These are phyloP conservation scores for Xerocomus spinulosus DNA, from an alignment of 768 basidiomycete species.

Conservation along the genomic window DNA sequence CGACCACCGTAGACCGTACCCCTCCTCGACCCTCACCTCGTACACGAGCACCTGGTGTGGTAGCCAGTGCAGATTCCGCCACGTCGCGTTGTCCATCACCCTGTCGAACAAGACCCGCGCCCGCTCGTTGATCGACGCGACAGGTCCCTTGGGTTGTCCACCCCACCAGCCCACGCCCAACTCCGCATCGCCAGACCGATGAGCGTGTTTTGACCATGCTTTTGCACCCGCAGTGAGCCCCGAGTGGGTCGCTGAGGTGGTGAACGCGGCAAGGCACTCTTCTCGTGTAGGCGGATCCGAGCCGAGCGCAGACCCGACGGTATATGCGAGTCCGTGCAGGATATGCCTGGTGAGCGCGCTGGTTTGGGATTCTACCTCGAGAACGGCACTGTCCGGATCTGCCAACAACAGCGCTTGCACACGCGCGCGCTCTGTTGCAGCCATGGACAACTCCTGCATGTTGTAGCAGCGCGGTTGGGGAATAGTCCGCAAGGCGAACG, in stretches of 20 bases:
- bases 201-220: conserved; percentile 65
- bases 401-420: conserved; percentile 22
- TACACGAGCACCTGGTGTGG: conserved; percentile 60
- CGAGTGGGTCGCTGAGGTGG: conserved; percentile 40
- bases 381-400: conserved; percentile 1
- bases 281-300: conserved; percentile 46
- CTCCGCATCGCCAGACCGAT: conserved; percentile 38
- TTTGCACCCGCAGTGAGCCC: conserved; percentile 57
- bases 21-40: conserved; percentile 53
- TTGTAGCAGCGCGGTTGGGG: conserved; percentile 38
- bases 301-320: conserved; percentile 53
- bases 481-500: conserved; percentile 7
- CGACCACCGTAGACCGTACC: conserved; percentile 68
- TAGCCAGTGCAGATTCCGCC: conserved; percentile 65
- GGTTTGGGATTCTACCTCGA: conserved; percentile 16
- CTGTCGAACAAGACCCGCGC: conserved; percentile 49
- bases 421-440: conserved; percentile 34
- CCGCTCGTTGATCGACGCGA: conserved; percentile 47
- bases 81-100: conserved; percentile 48
- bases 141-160: conserved; percentile 45
- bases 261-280: conserved; percentile 51
- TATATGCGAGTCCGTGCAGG: conserved; percentile 52
- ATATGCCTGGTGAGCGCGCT: conserved; percentile 42
- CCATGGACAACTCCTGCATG: conserved; percentile 42
- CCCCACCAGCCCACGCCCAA: conserved; percentile 53